Base-by-base conservation (phyloP, 768 basidiomycete species). In the Tulasnella sp. region DNA sequence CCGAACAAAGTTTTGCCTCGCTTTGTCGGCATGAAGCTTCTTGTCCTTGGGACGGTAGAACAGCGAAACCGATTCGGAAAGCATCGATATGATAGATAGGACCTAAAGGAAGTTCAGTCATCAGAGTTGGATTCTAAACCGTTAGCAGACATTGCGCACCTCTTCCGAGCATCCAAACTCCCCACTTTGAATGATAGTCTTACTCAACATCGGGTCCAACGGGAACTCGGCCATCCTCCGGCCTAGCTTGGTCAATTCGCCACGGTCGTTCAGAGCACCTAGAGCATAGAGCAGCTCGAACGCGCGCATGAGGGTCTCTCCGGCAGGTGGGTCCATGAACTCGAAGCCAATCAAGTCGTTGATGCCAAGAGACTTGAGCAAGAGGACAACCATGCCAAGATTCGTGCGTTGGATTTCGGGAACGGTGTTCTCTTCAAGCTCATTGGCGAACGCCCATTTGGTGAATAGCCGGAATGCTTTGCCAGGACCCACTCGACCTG, bases 341-440 rank as follows among this genome's bases (percentile, higher is more conserved):
- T 99, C 98, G 83, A 99, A 99, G 26, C 94, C 94, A 81, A 99
- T 93, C 37, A 99, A 90, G 84, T 99, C 95, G 83, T 99, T 99
- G 87, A 99, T 99, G 37, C 98, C 98, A 55, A 99, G 87, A 0
- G 95, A 97, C 84, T 99, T 99, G 79, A 99, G 89, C 81, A 99
- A 85, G 23, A 99, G 87, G 5, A 99, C 96, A 16, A 96, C 96
- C 90, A 93, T 95, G 73, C 93, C 96, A 72, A 99, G 86, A 83
- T 99, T 99, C 26, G 98, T 98, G n/a, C 98, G 91, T 82, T 99
- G 98, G 77, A 99, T 99, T 84, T 99, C 98, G 29, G 98, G 98
- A 0, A 99, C 92, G 0, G 98, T 99, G 83, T 98, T 97, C 81
- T 95, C 93, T 82, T 98, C 95, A 61, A 99, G 87, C 84, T 99